phyloP scores from a whole-genome alignment of 2,329 filamentous ascomycete species.

The Peltaster fructicola region DNA sequence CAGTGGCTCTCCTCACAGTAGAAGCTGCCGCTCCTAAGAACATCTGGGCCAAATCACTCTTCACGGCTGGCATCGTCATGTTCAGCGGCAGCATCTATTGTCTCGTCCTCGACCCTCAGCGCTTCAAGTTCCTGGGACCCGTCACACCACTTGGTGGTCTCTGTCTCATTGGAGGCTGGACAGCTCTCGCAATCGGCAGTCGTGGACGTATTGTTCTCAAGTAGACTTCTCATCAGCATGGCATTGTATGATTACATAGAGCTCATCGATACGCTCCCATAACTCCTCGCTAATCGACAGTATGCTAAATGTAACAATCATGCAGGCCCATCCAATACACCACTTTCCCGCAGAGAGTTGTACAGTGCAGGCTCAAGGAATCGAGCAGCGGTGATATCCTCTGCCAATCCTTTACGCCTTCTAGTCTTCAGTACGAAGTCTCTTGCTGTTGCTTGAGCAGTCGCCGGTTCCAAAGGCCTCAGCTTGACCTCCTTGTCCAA shows the following conservation, averaged over 20 bases:
- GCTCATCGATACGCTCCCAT: no score
- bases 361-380: constrained; percentile 93
- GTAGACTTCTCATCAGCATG: no score
- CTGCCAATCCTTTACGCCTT: constrained; percentile 77
- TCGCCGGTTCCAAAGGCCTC: constrained; percentile 71
- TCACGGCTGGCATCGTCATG: constrained; percentile 48
- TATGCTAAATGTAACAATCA: no score
- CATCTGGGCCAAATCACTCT: constrained; percentile 36
- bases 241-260: no score
- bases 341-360: constrained; percentile 22
- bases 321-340: constrained; percentile 3
- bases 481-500: constrained; percentile 73
- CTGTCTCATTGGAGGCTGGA: constrained; percentile 48
- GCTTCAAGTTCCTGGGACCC: constrained; percentile 42
- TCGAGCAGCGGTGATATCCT: constrained; percentile 89
- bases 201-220: constrained; percentile 14
- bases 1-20: constrained; percentile 40
- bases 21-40: constrained; percentile 32
- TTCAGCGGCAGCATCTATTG: constrained; percentile 51
- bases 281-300: no score
- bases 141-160: constrained; percentile 48
- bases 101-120: constrained; percentile 42
- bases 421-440: constrained; percentile 97
- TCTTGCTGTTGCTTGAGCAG: constrained; percentile 72
- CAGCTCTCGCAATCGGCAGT: constrained; percentile 27